These are phyloP conservation scores for Musa schizocarpa DNA, from an alignment of 176 grass and related monocot genomes.

Conservation along the genomic window DNA sequence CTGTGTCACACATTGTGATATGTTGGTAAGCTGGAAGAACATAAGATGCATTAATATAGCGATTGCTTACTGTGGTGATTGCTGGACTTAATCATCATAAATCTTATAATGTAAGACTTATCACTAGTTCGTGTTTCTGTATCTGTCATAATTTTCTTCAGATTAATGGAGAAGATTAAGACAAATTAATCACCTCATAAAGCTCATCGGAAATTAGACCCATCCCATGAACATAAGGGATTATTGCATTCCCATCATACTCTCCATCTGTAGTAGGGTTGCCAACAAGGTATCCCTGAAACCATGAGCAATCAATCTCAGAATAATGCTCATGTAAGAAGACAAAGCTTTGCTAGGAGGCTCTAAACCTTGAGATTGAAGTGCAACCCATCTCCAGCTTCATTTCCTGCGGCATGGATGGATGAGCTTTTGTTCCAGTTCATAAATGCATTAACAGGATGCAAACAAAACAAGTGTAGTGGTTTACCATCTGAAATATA, in stretches of 20 bases:
- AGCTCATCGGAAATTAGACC: constrained; percentile 84
- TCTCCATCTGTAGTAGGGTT: constrained; percentile 32
- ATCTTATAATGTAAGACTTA: no score
- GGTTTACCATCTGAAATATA: constrained; percentile 30
- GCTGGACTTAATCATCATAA: no score
- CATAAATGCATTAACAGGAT: neutral
- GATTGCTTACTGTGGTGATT: no score
- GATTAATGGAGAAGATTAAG: neutral
- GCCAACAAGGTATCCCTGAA: constrained; percentile 49
- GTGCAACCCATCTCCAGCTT: constrained; percentile 10
- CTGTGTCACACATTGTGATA: no score
- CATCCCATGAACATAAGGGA: constrained; percentile 70
- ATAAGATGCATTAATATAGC: no score
- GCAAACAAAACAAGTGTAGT: no score
- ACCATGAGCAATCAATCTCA: neutral
- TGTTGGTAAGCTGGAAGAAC: no score
- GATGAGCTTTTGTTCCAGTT: neutral
- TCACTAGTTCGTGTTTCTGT: no score
- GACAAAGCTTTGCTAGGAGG: no score
- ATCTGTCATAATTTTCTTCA: no score
- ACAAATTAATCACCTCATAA: constrained; percentile 28
- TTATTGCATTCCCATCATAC: constrained; percentile 40
- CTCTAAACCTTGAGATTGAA: constrained; percentile 36
- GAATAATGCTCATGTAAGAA: neutral
- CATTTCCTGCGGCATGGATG: constrained; percentile 18